Evolutionary conservation across 495 filamentous ascomycete species (phyloP).

Genomic region (Chaetomium cochliodes): DNA sequence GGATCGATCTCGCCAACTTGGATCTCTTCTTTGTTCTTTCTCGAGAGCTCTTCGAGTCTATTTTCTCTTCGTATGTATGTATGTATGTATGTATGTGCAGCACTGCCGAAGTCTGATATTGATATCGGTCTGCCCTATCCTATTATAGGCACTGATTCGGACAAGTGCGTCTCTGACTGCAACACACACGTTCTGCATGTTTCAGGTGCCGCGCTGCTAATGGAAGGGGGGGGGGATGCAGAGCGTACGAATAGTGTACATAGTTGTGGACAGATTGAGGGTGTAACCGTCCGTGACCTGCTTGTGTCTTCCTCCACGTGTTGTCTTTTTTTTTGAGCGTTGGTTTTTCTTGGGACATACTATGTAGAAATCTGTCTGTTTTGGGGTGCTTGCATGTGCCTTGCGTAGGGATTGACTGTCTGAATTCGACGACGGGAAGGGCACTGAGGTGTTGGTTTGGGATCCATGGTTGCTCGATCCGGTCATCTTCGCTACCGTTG

Average conservation of each 20-base stretch:
- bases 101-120: background rate
- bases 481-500: constrained; percentile 4
- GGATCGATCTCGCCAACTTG: background rate
- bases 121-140: background rate
- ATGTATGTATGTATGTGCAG: no score
- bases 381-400: background rate
- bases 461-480: background rate
- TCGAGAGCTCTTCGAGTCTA: no score
- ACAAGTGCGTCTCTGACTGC: background rate
- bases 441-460: background rate
- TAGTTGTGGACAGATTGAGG: background rate
- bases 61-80: no score
- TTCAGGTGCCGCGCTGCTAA: constrained; percentile 9
- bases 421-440: constrained; percentile 3
- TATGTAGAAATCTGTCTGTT: background rate
- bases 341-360: background rate
- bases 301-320: background rate
- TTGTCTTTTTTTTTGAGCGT: background rate
- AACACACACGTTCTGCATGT: constrained; percentile 13
- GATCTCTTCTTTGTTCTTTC: background rate
- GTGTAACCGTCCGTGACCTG: constrained; percentile 1
- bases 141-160: constrained; percentile 2
- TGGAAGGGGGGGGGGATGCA: background rate
- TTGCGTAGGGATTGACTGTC: background rate
- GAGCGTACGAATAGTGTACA: background rate